A percentile compares a stretch with the other conserved stretches of the same genome.
These are phyloP conservation scores for Oryza glumipatula DNA, from an alignment of 176 grass and related monocot genomes.

Conservation along the genomic window DNA sequence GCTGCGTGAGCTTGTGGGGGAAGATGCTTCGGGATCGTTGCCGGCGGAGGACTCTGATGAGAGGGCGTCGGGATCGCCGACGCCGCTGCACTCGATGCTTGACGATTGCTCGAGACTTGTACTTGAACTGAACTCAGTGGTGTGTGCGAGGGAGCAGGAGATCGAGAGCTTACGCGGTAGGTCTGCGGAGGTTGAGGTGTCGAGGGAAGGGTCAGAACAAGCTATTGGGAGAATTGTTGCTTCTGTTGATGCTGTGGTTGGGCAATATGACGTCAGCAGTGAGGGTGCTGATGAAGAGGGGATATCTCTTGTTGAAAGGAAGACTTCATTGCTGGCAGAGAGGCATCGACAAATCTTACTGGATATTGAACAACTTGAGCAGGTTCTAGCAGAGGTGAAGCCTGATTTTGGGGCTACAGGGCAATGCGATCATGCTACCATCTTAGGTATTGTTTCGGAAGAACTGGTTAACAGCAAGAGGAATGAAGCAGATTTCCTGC, in stretches of 20 bases:
- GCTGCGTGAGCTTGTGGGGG: conserved; percentile 56
- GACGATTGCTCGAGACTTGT: conserved; percentile 79
- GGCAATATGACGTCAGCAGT: conserved; percentile 40
- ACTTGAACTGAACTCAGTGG: conserved; percentile 58
- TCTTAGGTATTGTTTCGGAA: conserved; percentile 53
- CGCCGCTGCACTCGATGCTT: conserved; percentile 66
- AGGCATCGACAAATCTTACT: conserved; percentile 58
- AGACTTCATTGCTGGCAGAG: conserved; percentile 58
- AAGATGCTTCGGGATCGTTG: conserved; percentile 30
- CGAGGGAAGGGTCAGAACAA: conserved; percentile 57
- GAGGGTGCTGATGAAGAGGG: conserved; percentile 46
- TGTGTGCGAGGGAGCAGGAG: conserved; percentile 63
- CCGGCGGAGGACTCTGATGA: conserved; percentile 49
- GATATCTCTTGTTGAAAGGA: conserved; percentile 67
- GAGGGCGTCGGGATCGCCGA: conserved; percentile 17
- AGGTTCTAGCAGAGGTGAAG: conserved; percentile 63
- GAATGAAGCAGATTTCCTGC: conserved; percentile 61
- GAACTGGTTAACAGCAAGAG: conserved; percentile 79
- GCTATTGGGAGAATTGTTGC: conserved; percentile 55
- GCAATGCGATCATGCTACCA: conserved; percentile 38
- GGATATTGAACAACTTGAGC: conserved; percentile 68
- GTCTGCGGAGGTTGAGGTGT: conserved; percentile 52
- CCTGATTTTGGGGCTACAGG: conserved; percentile 53
- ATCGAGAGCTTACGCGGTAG: conserved; percentile 61
- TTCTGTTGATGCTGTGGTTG: conserved; percentile 61